These are phyloP conservation scores for Solanum aculeatissimum DNA, from an alignment of 305 asterid species.

Conservation along the genomic window DNA sequence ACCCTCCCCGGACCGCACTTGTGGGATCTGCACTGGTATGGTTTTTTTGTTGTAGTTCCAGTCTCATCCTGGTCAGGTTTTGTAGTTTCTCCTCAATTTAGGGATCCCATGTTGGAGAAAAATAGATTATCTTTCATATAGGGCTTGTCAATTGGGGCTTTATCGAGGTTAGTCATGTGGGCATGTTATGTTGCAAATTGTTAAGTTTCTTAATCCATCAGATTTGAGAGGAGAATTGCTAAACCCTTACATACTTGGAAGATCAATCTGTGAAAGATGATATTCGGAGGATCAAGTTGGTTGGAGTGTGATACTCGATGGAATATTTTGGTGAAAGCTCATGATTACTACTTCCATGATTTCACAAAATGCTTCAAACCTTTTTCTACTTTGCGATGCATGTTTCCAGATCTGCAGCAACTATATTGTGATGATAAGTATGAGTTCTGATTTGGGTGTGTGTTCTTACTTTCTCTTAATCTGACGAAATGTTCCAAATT, in stretches of 20 bases:
- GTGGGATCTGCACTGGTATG: neutral
- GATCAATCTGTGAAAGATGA: neutral
- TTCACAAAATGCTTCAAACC: neutral
- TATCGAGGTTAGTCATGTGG: neutral
- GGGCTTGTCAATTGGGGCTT: neutral
- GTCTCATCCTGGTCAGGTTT: neutral
- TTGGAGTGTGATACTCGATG: neutral
- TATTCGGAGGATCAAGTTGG: neutral
- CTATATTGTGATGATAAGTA: neutral
- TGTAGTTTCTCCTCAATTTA: neutral
- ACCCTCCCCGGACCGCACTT: neutral
- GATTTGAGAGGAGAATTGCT: neutral
- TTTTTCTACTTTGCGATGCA: conserved; percentile 50
- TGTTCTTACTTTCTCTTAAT: neutral
- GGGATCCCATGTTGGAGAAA: neutral
- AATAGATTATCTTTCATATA: neutral
- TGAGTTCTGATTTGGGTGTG: neutral
- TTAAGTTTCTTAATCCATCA: neutral
- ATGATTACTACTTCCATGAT: neutral
- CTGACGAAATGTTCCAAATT: neutral
- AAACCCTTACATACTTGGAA: neutral
- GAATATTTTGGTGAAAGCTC: neutral
- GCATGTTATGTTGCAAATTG: neutral
- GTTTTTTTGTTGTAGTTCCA: neutral
- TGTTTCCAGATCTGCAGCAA: conserved; percentile 19